These are phyloP conservation scores for Apiotrichum gracile DNA, from an alignment of 1,284 basidiomycete species.

Conservation along the genomic window DNA sequence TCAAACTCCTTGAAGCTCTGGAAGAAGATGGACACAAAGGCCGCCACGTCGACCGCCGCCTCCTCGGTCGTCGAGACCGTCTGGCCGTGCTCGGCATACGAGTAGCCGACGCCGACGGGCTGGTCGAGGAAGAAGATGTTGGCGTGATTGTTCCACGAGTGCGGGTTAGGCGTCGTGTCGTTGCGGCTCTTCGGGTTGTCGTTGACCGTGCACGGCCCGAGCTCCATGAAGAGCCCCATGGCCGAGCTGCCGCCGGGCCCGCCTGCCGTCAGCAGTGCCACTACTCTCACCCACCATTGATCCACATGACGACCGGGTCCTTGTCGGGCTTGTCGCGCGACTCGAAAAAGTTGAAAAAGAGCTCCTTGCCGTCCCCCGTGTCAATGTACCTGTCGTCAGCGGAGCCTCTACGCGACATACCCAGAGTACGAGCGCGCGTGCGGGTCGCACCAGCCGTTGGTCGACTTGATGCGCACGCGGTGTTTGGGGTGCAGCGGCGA, in stretches of 20 bases:
- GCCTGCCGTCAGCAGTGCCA: too few relatives aligned
- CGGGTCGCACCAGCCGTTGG: slow-evolving; percentile 47
- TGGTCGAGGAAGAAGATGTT: slow-evolving; percentile 45
- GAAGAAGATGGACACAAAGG: slow-evolving; percentile 68
- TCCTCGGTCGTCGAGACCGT: slow-evolving; percentile 60
- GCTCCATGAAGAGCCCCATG: slow-evolving; percentile 52
- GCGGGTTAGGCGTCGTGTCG: slow-evolving; percentile 46
- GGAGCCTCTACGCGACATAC: slow-evolving; percentile 2
- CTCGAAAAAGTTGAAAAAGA: too few relatives aligned
- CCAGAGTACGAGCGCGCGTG: slow-evolving; percentile 40
- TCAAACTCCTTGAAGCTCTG: slow-evolving; percentile 62
- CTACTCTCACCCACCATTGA: too few relatives aligned
- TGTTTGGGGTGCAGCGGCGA: slow-evolving; percentile 30
- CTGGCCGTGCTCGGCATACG: slow-evolving; percentile 61
- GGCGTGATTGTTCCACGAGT: slow-evolving; percentile 47
- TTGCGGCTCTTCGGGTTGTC: slow-evolving; percentile 39
- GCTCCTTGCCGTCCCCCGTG: too few relatives aligned
- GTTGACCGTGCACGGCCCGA: slow-evolving; percentile 47
- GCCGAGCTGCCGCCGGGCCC: slow-evolving; percentile 48
- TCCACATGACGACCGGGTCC: too few relatives aligned
- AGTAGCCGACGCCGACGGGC: slow-evolving; percentile 60
- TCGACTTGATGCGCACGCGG: slow-evolving; percentile 44
- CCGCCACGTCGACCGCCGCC: slow-evolving; percentile 64
- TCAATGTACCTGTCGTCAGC: background rate
- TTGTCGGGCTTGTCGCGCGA: background rate